These are phyloP conservation scores for Globisporangium nodosum DNA, from an alignment of 352 stramenopile genomes.

Conservation along the genomic window DNA sequence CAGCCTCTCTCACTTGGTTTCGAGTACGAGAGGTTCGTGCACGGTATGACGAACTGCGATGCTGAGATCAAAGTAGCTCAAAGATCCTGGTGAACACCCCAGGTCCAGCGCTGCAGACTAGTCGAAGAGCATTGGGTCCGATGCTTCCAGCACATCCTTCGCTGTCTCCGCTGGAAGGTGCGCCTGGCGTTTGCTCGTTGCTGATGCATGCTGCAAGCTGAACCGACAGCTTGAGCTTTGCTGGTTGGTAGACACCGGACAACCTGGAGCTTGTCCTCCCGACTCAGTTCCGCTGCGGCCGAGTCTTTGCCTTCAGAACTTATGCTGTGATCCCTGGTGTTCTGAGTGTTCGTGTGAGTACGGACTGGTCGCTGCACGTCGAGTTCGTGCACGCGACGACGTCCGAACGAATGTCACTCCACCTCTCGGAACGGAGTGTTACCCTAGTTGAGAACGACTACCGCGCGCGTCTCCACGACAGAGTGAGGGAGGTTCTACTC, in stretches of 20 bases:
- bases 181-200: neutral
- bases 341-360: constrained; percentile 19
- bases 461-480: constrained; percentile 9
- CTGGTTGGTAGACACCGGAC: neutral
- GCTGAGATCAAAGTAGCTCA: too few relatives aligned
- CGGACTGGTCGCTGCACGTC: constrained; percentile 24
- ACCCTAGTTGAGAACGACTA: constrained; percentile 11
- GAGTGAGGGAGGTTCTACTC: constrained; percentile 4
- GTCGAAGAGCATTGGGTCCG: constrained; percentile 19
- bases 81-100: neutral
- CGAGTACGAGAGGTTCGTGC: neutral
- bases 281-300: constrained; percentile 25
- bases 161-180: constrained; percentile 25
- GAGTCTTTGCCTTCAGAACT: constrained; percentile 27
- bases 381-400: constrained; percentile 17
- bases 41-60: neutral
- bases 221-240: neutral
- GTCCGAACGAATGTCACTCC: constrained; percentile 1
- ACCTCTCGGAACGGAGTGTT: constrained; percentile 14
- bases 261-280: constrained; percentile 20
- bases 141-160: constrained; percentile 16
- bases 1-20: constrained; percentile 4
- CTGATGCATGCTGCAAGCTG: neutral
- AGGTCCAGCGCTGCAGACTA: constrained; percentile 21
- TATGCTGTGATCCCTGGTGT: constrained; percentile 28